These are phyloP conservation scores for Pseudomicrostroma phylloplanum DNA, from an alignment of 1,284 basidiomycete genomes.

Conservation along the genomic window DNA sequence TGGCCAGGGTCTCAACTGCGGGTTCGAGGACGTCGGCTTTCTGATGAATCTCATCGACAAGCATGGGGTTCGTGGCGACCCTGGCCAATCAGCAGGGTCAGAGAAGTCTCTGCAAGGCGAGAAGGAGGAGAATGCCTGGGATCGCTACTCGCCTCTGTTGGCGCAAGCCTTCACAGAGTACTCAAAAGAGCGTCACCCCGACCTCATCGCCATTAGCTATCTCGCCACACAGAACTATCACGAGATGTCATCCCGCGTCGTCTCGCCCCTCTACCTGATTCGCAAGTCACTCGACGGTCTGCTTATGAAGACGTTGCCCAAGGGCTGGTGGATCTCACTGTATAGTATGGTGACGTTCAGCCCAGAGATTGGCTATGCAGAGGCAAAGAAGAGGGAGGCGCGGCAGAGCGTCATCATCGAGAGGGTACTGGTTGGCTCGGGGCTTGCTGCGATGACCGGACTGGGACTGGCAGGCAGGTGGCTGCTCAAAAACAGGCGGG, in stretches of 20 bases:
- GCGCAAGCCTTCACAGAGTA: slow-evolving; percentile 55
- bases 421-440: background rate
- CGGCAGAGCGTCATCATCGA: slow-evolving; percentile 55
- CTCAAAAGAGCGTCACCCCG: slow-evolving; percentile 71
- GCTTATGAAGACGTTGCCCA: slow-evolving; percentile 62
- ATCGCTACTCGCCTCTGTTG: slow-evolving; percentile 23
- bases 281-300: slow-evolving; percentile 69
- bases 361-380: slow-evolving; percentile 82
- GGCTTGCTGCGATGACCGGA: background rate
- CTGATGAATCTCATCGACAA: slow-evolving; percentile 69
- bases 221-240: slow-evolving; percentile 91
- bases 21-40: slow-evolving; percentile 91
- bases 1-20: slow-evolving; percentile 92
- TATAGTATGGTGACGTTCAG: slow-evolving; percentile 93
- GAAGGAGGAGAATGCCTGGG: background rate
- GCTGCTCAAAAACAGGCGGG: too few relatives aligned
- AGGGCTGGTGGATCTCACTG: slow-evolving; percentile 77
- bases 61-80: slow-evolving; percentile 52
- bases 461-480: too few relatives aligned
- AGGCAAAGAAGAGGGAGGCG: slow-evolving; percentile 61
- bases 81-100: background rate
- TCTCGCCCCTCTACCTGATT: slow-evolving; percentile 71
- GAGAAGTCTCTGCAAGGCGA: background rate
- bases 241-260: slow-evolving; percentile 90
- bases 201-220: slow-evolving; percentile 81